Evolutionary conservation across 371 early-diverging fungal species (phyloP), one percentile per base, ranked within the genome.

Genomic region (Mortierella sp.): DNA sequence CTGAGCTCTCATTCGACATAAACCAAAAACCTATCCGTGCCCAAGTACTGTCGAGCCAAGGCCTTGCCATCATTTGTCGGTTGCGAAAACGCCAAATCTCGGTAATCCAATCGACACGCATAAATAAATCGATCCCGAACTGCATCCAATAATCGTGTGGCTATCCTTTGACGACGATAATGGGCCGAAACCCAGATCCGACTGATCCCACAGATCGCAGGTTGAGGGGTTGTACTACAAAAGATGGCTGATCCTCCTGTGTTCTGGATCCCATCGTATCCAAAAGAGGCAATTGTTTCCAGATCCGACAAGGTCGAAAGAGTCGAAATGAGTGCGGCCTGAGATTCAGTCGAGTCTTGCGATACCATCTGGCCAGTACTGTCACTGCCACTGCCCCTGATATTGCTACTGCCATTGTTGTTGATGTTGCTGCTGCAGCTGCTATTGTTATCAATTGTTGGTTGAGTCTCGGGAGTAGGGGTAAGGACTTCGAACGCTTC

Each of bases 141-240:
- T 1, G 73, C 75, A 29, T 87, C 84, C 62, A 89, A 62, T 56
- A 89, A 29, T 51, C 76, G 72, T 21, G 81, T 68, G 1, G 84
- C 89, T 55, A 88, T 74, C 58, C 82, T 81, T 45, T 75, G 81
- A 7, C 87, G 80, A 2, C 89, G 81, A 30, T 82, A 64, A 12
- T 60, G 62, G 25, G 66, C 59, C 3, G 83, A 82, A 11, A 89
- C 90, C 90, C 90, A 89, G 29, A 89, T 83, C 2, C 87, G 85
- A 59, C 82, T 86, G 60, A 89, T 86, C 26, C 90, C 90, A 75
- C 90, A 89, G 43, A 82, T 66, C 18, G 83, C 81, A 0, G 67
- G 74, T 44, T 76, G 51, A 18, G 80, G 68, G 2, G 70, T 69
- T 15, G 64, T 83, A 50, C 74, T 69, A 53, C 80, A 82, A 59